Conservation (phyloP, 2,329 filamentous ascomycete species). For the Hortaea werneckii region DNA sequence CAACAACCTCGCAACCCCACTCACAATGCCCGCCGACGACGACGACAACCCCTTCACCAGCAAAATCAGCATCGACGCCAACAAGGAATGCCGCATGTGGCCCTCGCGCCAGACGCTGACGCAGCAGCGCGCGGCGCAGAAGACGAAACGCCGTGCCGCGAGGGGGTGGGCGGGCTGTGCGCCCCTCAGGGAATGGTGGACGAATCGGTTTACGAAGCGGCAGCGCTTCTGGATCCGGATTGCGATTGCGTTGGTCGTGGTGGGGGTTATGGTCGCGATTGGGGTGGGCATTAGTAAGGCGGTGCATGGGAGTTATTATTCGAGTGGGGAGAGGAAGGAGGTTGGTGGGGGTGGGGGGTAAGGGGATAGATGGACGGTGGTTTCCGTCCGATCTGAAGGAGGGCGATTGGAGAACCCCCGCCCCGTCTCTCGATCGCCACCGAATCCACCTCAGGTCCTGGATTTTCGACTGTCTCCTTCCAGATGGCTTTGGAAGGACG, state of each 20-base stretch:
- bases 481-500: too few species aligned
- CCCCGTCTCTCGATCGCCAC: too few species aligned
- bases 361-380: background rate
- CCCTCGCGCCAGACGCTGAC: constrained; percentile 38
- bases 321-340: constrained; percentile 4
- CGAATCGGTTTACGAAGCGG: constrained; percentile 30
- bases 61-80: constrained; percentile 32
- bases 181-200: constrained; percentile 22
- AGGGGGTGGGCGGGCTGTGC: constrained; percentile 27
- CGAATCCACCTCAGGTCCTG: too few species aligned
- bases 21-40: constrained; percentile 19
- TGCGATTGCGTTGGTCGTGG: constrained; percentile 33
- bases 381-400: too few species aligned
- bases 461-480: too few species aligned
- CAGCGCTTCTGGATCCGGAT: constrained; percentile 37
- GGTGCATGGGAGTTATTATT: constrained; percentile 39
- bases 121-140: constrained; percentile 30
- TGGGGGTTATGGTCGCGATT: constrained; percentile 38
- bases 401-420: too few species aligned
- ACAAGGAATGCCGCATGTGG: constrained; percentile 44
- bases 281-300: constrained; percentile 40
- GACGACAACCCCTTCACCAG: constrained; percentile 29
- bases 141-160: constrained; percentile 22
- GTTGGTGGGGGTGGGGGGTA: background rate
- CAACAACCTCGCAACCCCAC: constrained; percentile 8